Percentiles rank a stretch among this genome's conserved stretches.
These are phyloP conservation scores for Austroboletus olivaceoglutinosus DNA, from an alignment of 1,284 basidiomycete species.

Conservation along the genomic window DNA sequence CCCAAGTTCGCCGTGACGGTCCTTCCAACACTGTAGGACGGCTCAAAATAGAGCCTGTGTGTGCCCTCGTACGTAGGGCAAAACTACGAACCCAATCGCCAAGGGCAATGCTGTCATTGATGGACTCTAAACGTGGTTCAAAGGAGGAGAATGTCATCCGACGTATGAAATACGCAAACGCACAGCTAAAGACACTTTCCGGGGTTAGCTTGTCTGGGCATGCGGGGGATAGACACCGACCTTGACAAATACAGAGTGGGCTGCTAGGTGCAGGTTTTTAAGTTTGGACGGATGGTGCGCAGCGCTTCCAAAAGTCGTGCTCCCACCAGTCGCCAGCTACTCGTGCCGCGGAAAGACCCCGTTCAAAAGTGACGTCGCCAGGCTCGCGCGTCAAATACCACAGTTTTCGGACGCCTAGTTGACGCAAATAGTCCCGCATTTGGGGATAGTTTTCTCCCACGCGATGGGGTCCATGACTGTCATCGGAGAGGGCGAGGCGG, in stretches of 20 bases:
- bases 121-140: conserved; percentile 4
- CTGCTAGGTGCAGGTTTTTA: conserved; percentile 12
- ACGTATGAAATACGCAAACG: conserved; percentile 15
- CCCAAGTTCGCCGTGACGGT: conserved; percentile 8
- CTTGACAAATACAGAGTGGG: conserved; percentile 17
- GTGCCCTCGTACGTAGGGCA: background rate
- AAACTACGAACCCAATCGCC: conserved; percentile 1
- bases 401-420: conserved; percentile 60
- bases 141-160: conserved; percentile 1
- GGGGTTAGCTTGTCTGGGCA: conserved; percentile 13
- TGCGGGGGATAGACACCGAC: conserved; percentile 36
- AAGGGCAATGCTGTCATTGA: conserved; percentile 1
- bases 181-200: conserved; percentile 9
- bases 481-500: conserved; percentile 86
- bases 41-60: conserved; percentile 7
- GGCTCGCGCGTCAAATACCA: conserved; percentile 60
- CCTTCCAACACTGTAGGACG: background rate
- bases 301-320: conserved; percentile 53
- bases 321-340: conserved; percentile 54
- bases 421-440: conserved; percentile 66
- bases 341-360: conserved; percentile 45
- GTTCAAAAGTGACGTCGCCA: conserved; percentile 29
- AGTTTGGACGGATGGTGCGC: conserved; percentile 11
- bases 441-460: conserved; percentile 86
- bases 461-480: conserved; percentile 88